Base-by-base conservation (phyloP, 2,329 filamentous ascomycete genomes). In the Sporothrix pseudoabietina region DNA sequence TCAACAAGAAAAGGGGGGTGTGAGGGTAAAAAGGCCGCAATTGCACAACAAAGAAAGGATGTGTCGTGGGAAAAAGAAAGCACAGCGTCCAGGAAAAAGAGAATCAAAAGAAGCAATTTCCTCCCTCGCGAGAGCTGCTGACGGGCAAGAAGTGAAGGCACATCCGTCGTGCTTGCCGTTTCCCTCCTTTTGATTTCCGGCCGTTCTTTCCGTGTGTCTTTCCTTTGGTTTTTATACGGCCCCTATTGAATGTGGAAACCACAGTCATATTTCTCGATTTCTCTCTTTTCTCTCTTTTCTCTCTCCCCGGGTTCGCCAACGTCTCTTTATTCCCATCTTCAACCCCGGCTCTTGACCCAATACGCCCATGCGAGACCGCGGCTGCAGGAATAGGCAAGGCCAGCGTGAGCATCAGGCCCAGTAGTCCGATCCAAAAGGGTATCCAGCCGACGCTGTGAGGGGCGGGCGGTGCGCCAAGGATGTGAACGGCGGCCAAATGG, bases 21-120 rank as follows among this genome's bases (percentile, higher is more conserved):
- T 54, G 49, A 39, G 49, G 49, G 7, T 39, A 52, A 69, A 55
- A 69, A 55, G 66, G 66, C 66, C 47, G 49, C 66, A 39, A 69
- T 26, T 14, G 61, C 35, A 65, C 32, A 63, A 41, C 59, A 65
- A 66, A 69, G 65, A 52, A 69, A 52, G 26, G 65, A 22, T n/a
- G 26, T 47, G 61, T 47, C 30, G 44, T 35, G 19, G 44, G 41
- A 54, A 69, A 68, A 54, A 69, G 47, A 39, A 69, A 69, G 65
- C 61, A 66, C n/a, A 7, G 6, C 39, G 39, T 47, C 12, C 5
- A 30, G 12, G 44, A n/a, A 7, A n/a, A 65, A 19, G 14, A 49
- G 14, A 47, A 47, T 49, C 14, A 49, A 44, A 65, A 65, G 57
- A 59, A 44, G 59, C 59, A 41, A 65, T 44, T 65, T 8, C 35